Percentiles rank a stretch among this genome's conserved stretches.
Conservation (phyloP, 2,329 filamentous ascomycete genomes). For the Lachnellula arida region DNA sequence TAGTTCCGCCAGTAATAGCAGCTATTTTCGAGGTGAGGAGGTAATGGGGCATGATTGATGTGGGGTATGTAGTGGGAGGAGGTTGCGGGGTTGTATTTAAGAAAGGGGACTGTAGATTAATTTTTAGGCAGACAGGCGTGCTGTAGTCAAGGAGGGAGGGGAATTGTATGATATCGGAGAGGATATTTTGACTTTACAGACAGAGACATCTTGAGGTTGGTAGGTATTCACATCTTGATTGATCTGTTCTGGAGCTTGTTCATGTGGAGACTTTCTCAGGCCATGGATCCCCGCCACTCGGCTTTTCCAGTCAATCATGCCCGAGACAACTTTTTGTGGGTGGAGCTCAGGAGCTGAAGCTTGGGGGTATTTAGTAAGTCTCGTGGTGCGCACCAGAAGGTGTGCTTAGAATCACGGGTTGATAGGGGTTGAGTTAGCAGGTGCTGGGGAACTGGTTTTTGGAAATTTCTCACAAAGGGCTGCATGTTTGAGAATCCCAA, state of each 20-base stretch:
- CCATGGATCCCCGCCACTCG: conserved; percentile 21
- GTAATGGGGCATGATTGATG: conserved; percentile 21
- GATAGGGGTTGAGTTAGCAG: too few species aligned
- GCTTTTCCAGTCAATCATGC: conserved; percentile 8
- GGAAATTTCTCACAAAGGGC: too few species aligned
- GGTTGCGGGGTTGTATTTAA: not conserved
- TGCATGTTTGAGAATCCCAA: not conserved
- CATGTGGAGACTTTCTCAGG: not conserved
- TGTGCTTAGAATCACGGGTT: too few species aligned
- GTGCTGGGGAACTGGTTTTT: too few species aligned
- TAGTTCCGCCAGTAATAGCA: conserved; percentile 82
- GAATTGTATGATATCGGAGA: not conserved
- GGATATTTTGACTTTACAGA: not conserved
- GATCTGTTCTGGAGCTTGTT: not conserved
- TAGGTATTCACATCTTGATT: not conserved
- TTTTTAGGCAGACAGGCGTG: not conserved
- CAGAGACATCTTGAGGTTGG: not conserved
- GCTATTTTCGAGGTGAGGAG: conserved; percentile 72
- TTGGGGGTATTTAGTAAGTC: not conserved
- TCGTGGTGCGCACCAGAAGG: not conserved
- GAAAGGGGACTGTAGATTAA: not conserved
- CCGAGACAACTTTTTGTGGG: conserved; percentile 7
- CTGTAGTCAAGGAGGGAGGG: too few species aligned
- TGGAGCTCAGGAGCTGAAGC: not conserved
- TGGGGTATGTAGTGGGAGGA: conserved; percentile 1